Percentiles rank a stretch among this genome's conserved stretches.
Evolutionary conservation across 495 filamentous ascomycete species (phyloP).

Genomic region (Pseudotulostoma volvatum): DNA sequence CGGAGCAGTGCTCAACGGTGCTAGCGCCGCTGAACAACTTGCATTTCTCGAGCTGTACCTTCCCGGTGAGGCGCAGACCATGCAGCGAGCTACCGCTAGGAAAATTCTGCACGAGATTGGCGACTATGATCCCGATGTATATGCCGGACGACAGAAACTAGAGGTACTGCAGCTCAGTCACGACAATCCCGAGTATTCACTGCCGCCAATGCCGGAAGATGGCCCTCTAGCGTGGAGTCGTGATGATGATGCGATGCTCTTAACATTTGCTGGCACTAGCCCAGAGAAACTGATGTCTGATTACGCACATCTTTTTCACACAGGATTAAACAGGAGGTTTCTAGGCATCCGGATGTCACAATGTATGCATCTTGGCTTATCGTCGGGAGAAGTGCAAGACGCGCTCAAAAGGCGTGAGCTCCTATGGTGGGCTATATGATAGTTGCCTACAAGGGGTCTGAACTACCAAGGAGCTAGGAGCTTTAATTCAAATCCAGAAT

Average conservation of each 20-base stretch:
- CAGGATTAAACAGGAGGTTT: constrained; percentile 3
- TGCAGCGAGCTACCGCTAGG: constrained; percentile 8
- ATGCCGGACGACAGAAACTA: constrained; percentile 3
- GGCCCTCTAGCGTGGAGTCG: constrained; percentile 2
- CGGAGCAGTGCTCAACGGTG: constrained; percentile 3
- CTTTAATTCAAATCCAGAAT: too few relatives aligned
- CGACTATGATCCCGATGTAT: constrained; percentile 5
- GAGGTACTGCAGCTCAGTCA: constrained; percentile 4
- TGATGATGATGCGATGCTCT: constrained; percentile 5
- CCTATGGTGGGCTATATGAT: background rate
- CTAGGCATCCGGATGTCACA: constrained; percentile 9
- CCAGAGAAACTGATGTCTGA: constrained; percentile 3
- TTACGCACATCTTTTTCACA: constrained; percentile 1
- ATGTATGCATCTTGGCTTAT: constrained; percentile 4
- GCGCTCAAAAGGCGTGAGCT: background rate
- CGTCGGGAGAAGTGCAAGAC: background rate
- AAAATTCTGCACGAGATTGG: constrained; percentile 6
- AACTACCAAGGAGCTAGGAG: too few relatives aligned
- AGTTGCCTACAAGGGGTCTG: too few relatives aligned
- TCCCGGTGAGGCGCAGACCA: constrained; percentile 8
- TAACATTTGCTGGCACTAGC: constrained; percentile 4
- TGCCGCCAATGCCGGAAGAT: background rate
- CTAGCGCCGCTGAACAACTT: constrained; percentile 7
- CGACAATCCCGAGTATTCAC: background rate
- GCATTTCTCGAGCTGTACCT: constrained; percentile 7